These are phyloP conservation scores for Ricinus communis DNA, from an alignment of 345 rosid genomes.

Conservation along the genomic window DNA sequence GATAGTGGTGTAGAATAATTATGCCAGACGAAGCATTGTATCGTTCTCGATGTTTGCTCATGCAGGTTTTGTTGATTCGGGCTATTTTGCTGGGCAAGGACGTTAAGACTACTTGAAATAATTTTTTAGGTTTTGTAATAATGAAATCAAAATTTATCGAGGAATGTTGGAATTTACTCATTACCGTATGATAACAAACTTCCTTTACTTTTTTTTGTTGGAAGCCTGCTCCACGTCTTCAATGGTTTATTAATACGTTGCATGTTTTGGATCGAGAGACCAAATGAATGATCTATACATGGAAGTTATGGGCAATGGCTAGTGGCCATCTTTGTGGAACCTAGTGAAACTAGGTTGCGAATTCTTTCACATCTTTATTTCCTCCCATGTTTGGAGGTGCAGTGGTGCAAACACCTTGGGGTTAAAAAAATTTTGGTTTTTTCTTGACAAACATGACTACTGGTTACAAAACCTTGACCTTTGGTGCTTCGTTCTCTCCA, in stretches of 20 bases:
- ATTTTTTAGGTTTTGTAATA: neutral
- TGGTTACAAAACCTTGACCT: too few species aligned
- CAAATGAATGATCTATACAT: neutral
- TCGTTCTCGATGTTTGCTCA: neutral
- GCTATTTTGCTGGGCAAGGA: neutral
- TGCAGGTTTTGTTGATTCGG: conserved; percentile 7
- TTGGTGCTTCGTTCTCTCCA: too few species aligned
- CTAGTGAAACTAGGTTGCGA: neutral
- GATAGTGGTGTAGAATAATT: neutral
- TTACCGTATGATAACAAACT: neutral
- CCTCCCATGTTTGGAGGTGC: neutral
- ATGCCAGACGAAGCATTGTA: neutral
- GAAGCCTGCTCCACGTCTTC: too few species aligned
- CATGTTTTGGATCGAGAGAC: neutral
- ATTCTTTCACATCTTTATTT: neutral
- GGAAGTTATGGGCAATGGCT: neutral
- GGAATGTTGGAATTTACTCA: neutral
- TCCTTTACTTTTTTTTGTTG: too few species aligned
- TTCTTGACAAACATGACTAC: too few species aligned
- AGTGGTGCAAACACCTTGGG: too few species aligned
- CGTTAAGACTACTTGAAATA: neutral
- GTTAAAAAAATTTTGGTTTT: neutral
- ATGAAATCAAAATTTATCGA: neutral
- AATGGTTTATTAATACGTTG: too few species aligned
- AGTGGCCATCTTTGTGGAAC: neutral